Evolutionary conservation across 139 green algal genomes (phyloP).

Genomic region (Ettlia oleoabundans): DNA sequence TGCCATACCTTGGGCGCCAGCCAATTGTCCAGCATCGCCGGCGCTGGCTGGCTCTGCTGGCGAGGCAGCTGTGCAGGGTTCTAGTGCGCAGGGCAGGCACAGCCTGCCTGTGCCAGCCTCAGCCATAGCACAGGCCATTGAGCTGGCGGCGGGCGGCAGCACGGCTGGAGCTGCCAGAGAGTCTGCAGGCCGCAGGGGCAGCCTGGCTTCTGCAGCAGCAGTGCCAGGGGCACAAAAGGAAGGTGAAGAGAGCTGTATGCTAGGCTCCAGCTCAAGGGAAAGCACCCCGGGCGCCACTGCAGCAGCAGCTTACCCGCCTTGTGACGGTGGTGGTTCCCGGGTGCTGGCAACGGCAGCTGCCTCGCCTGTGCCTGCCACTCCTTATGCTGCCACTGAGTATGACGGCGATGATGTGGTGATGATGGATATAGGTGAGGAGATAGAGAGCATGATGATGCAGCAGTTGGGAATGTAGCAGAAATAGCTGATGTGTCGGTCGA

Average conservation of each 20-base stretch:
- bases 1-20: background rate
- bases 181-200: background rate
- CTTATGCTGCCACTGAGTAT: constrained; percentile 32
- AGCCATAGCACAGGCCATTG: background rate
- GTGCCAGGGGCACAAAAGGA: too few species aligned
- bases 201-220: background rate
- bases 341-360: background rate
- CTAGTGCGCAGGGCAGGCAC: background rate
- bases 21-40: background rate
- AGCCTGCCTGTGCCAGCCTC: background rate
- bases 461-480: too few species aligned
- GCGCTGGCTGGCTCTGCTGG: background rate
- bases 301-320: too few species aligned
- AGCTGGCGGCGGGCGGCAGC: constrained; percentile 1
- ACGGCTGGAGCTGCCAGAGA: too few species aligned
- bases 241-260: too few species aligned
- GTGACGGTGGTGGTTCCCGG: too few species aligned
- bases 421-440: constrained; percentile 27
- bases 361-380: background rate
- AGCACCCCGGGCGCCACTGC: too few species aligned
- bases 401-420: constrained; percentile 52
- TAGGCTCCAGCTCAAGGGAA: too few species aligned
- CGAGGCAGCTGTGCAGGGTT: background rate
- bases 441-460: too few species aligned
- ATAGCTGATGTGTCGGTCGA: too few species aligned